phyloP scores from a whole-genome alignment of 1,139 yeast species.

The Yamadazyma aaseri region DNA sequence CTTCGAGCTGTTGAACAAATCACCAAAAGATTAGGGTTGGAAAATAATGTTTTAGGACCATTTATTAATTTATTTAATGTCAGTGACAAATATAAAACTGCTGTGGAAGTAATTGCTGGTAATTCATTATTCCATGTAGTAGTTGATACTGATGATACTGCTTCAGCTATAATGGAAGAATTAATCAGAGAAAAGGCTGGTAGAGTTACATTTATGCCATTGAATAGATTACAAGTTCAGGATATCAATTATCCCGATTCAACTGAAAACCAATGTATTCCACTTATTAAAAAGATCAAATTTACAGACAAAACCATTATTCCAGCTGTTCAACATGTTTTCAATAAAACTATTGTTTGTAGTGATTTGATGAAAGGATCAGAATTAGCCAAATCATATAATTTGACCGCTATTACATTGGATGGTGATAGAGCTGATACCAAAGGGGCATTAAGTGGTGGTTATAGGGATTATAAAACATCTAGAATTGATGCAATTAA shows the following conservation, averaged over 20 bases:
- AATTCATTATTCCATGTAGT: conserved; percentile 82
- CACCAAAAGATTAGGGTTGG: conserved; percentile 52
- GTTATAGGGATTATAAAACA: conserved; percentile 68
- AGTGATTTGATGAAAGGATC: conserved; percentile 68
- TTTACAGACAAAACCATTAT: conserved; percentile 51
- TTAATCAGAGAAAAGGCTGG: conserved; percentile 71
- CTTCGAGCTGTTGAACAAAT: conserved; percentile 64
- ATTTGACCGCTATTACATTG: conserved; percentile 76
- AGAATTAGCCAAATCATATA: conserved; percentile 60
- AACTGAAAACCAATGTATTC: conserved; percentile 58
- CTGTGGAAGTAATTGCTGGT: conserved; percentile 90
- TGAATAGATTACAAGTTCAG: conserved; percentile 56
- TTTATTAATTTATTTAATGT: conserved; percentile 80
- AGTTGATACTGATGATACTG: conserved; percentile 86
- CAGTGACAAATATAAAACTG: conserved; percentile 78
- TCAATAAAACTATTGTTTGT: conserved; percentile 79
- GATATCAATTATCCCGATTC: conserved; percentile 51
- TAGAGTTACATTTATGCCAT: conserved; percentile 86
- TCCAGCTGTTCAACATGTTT: conserved; percentile 73
- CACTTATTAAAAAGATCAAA: conserved; percentile 71
- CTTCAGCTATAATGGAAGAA: conserved; percentile 75
- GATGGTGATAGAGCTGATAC: conserved; percentile 90
- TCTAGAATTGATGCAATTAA: conserved; percentile 74
- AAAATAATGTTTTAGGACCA: conserved; percentile 72
- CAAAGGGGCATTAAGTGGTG: conserved; percentile 86